phyloP scores from a whole-genome alignment of 2,329 filamentous ascomycete genomes.

The Fusarium torreyae region DNA sequence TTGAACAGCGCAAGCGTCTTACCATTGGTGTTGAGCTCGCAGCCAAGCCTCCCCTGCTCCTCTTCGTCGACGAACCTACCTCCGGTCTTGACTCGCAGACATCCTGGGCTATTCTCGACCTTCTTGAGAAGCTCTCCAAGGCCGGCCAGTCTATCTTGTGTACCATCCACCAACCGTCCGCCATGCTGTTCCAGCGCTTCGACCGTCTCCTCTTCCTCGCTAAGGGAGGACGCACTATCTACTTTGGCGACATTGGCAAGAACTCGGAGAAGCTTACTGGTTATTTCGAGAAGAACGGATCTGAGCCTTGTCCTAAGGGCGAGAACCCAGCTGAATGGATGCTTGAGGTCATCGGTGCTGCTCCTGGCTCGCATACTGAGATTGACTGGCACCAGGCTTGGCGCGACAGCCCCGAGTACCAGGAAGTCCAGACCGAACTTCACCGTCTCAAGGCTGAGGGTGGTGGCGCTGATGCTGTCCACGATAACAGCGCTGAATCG shows the following conservation, averaged over 20 bases:
- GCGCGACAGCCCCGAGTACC: constrained; percentile 63
- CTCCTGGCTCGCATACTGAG: constrained; percentile 43
- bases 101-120: constrained; percentile 80
- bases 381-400: constrained; percentile 47
- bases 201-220: constrained; percentile 69
- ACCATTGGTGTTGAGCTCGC: constrained; percentile 66
- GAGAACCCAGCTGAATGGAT: constrained; percentile 50
- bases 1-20: constrained; percentile 66
- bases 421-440: constrained; percentile 66
- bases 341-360: constrained; percentile 48
- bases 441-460: constrained; percentile 67
- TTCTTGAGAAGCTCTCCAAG: constrained; percentile 75
- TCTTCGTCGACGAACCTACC: constrained; percentile 70
- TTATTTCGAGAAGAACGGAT: constrained; percentile 45
- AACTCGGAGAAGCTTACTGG: constrained; percentile 43
- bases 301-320: constrained; percentile 33
- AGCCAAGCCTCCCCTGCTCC: constrained; percentile 62
- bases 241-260: constrained; percentile 49
- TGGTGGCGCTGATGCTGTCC: constrained; percentile 50
- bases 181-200: constrained; percentile 60
- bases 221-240: constrained; percentile 48
- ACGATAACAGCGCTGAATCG: constrained; percentile 55
- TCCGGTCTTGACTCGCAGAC: constrained; percentile 72
- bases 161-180: constrained; percentile 67
- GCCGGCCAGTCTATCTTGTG: constrained; percentile 66